Evolutionary conservation across 2,329 filamentous ascomycete species (phyloP), one percentile per base, ranked within the genome.

Genomic region (Sarocladium kiliense): DNA sequence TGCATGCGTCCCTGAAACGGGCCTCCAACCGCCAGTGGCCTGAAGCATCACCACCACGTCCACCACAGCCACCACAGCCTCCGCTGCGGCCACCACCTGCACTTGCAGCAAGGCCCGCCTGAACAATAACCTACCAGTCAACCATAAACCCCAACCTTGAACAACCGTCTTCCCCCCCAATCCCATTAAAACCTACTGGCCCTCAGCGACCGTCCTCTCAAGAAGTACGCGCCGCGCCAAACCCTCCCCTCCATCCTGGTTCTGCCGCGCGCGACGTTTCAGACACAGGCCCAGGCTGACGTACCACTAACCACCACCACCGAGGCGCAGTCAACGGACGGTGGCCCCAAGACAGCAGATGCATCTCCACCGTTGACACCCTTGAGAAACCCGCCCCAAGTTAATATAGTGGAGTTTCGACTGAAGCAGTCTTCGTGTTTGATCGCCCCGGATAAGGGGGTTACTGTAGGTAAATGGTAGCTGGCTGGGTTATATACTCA

Each of bases 351-450:
- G n/a, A n/a, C n/a, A n/a, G n/a, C n/a, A n/a, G n/a, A 32, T 32
- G 7, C 30, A 32, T 32, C 30, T 32, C 30, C 30, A 32, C 30
- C 30, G 30, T 6, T 32, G 30, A 32, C 30, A 32, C 30, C 36
- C 36, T 10, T 39, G 9, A 16, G 18, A 39, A n/a, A 16, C 12
- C 36, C 12, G 36, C 18, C 6, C 36, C 12, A 39, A n/a, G 36
- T 39, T n/a, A 16, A 39, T 32, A 32, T 32, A 39, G 36, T 39
- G 36, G 36, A 39, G 36, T 16, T 16, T 45, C 41, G 23, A 45
- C 41, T 45, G 41, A 45, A 45, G 41, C 41, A 45, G 18, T 23
- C 41, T 26, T 45, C 5, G 41, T 45, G 41, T 45, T 45, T 45
- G 41, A 45, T 45, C 41, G 41, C 21, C 41, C 30, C 30, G 6